A percentile compares a stretch with the other conserved stretches of the same genome.
Evolutionary conservation across 2,329 filamentous ascomycete genomes (phyloP).

Genomic region (Hypoxylon sp.): DNA sequence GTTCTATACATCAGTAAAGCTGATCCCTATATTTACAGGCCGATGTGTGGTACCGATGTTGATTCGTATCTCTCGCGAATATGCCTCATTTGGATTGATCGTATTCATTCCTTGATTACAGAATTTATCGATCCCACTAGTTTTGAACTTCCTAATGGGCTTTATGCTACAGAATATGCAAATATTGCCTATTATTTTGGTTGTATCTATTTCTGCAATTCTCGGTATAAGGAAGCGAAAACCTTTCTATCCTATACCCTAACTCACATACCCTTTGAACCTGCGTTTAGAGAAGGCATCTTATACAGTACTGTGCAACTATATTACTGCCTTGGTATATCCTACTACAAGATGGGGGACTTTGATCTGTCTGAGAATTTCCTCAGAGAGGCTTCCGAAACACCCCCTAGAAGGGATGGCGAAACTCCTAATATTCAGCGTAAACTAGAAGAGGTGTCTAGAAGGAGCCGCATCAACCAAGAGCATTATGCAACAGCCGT

Average conservation of each 20-base stretch:
- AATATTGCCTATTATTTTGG: conserved; percentile 5
- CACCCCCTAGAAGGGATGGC: not conserved
- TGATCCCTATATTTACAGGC: not conserved
- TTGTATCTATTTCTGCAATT: conserved; percentile 6
- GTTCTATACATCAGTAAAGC: not conserved
- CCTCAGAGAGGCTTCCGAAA: not conserved
- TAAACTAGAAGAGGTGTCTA: not conserved
- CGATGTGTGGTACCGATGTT: not conserved
- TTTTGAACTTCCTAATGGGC: not conserved
- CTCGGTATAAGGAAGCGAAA: conserved; percentile 8
- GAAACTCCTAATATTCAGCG: not conserved
- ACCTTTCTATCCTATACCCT: not conserved
- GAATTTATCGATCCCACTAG: not conserved
- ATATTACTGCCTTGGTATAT: conserved; percentile 7
- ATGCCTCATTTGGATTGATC: conserved; percentile 6
- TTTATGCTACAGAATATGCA: not conserved
- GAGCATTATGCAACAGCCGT: conserved; percentile 6
- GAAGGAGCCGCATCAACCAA: not conserved
- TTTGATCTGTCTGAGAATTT: conserved; percentile 1
- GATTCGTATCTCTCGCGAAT: conserved; percentile 3
- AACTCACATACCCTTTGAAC: not conserved
- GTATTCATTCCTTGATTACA: not conserved
- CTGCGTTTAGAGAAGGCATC: too few species aligned
- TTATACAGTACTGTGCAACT: not conserved
- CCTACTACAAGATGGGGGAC: conserved; percentile 1